Percentiles rank a stretch among this genome's conserved stretches.
phyloP scores from a whole-genome alignment of 352 stramenopile genomes.

The Sclerospora graminicola region DNA sequence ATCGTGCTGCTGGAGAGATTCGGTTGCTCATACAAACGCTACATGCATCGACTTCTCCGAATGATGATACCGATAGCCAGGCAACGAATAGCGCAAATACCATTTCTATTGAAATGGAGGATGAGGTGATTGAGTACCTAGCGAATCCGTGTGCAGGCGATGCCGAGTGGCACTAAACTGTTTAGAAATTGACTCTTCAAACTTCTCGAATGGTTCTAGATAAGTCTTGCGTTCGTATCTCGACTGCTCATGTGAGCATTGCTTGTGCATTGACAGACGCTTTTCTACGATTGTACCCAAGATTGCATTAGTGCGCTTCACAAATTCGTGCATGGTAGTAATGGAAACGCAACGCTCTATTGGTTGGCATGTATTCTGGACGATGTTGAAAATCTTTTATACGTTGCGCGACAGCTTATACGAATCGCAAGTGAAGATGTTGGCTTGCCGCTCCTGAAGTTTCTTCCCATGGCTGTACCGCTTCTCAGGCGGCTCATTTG shows the following conservation, averaged over 20 bases:
- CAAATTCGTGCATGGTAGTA: constrained; percentile 77
- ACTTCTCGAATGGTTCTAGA: constrained; percentile 25
- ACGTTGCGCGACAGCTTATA: constrained; percentile 68
- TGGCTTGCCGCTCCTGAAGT: constrained; percentile 54
- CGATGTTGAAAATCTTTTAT: constrained; percentile 76
- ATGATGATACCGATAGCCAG: constrained; percentile 1
- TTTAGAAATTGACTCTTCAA: constrained; percentile 67
- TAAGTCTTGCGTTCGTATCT: constrained; percentile 28
- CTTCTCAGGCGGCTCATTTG: constrained; percentile 66
- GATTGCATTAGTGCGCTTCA: constrained; percentile 79
- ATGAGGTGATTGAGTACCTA: constrained; percentile 52
- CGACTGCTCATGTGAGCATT: constrained; percentile 47
- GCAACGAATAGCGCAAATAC: neutral
- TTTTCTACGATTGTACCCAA: constrained; percentile 83
- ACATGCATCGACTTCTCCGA: neutral
- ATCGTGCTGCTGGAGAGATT: constrained; percentile 21
- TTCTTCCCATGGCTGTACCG: constrained; percentile 56
- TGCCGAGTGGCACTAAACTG: constrained; percentile 75
- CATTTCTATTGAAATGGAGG: constrained; percentile 33
- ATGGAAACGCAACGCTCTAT: constrained; percentile 74
- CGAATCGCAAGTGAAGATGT: constrained; percentile 82
- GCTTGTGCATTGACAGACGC: constrained; percentile 55
- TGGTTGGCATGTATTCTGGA: constrained; percentile 83
- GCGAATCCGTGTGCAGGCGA: constrained; percentile 68
- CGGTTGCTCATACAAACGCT: constrained; percentile 14